Conservation (phyloP, 1,139 yeast species). For the Zygoascus hellenicus region DNA sequence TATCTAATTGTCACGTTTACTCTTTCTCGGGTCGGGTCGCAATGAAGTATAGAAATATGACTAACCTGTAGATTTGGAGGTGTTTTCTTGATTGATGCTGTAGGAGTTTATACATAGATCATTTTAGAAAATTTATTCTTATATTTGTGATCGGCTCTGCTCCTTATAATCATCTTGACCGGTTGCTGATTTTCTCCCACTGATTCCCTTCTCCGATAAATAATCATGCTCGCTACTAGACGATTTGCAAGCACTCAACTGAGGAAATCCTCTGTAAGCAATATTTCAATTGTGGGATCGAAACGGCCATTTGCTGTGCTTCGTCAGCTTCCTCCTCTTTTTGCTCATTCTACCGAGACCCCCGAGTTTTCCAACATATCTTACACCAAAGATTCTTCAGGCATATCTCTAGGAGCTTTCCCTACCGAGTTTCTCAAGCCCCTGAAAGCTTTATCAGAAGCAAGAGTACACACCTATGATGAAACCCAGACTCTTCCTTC, state of each 20-base stretch:
- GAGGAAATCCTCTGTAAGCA: background rate
- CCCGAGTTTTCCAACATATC: slow-evolving; percentile 14
- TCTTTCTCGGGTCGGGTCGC: background rate
- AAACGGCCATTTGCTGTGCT: slow-evolving; percentile 4
- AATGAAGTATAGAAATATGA: slow-evolving; percentile 6
- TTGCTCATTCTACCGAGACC: slow-evolving; percentile 17
- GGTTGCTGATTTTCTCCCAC: background rate
- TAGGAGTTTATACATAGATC: slow-evolving; percentile 36
- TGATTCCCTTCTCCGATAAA: background rate
- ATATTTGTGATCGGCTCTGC: background rate
- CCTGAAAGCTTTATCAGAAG: slow-evolving; percentile 9
- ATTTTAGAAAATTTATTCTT: background rate
- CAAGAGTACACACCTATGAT: slow-evolving; percentile 24
- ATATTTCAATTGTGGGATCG: background rate
- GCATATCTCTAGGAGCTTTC: slow-evolving; percentile 27
- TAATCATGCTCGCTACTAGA: background rate
- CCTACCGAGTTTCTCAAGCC: slow-evolving; percentile 16
- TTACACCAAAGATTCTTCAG: slow-evolving; percentile 17
- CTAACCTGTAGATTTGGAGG: slow-evolving; percentile 31
- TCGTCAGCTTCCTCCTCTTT: slow-evolving; percentile 16
- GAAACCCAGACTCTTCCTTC: slow-evolving; percentile 16
- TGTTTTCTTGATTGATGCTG: slow-evolving; percentile 35
- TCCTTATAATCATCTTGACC: too few species aligned
- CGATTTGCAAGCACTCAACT: background rate
- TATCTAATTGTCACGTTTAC: slow-evolving; percentile 3